phyloP scores from a whole-genome alignment of 768 basidiomycete species.

The Lenzites betulinus region DNA sequence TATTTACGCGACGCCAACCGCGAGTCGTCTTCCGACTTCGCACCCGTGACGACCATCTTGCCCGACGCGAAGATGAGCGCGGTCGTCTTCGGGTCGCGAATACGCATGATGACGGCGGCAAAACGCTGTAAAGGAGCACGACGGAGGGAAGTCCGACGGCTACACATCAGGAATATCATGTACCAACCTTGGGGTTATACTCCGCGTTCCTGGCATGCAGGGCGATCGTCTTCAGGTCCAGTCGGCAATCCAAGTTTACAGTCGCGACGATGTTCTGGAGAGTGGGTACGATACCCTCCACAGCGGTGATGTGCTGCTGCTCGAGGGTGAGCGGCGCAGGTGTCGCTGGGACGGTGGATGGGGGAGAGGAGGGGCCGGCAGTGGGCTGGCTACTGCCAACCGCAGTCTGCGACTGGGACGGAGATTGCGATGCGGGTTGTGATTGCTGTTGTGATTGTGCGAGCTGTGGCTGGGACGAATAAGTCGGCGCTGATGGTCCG shows the following conservation, averaged over 20 bases:
- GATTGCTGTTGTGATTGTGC: constrained; percentile 24
- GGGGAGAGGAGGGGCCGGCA: constrained; percentile 61
- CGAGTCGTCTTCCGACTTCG: constrained; percentile 98
- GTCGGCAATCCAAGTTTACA: constrained; percentile 94
- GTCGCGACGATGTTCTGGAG: constrained; percentile 99
- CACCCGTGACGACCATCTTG: constrained; percentile 99
- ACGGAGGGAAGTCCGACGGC: constrained; percentile 62
- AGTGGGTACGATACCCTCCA: constrained; percentile 98
- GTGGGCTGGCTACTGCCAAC: constrained; percentile 36
- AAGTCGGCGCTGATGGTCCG: constrained; percentile 56
- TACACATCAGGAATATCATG: constrained; percentile 41
- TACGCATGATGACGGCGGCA: constrained; percentile 99
- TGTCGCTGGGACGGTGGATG: constrained; percentile 60
- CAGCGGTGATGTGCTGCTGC: constrained; percentile 94
- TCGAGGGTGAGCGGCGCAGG: constrained; percentile 79
- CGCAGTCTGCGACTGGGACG: constrained; percentile 30
- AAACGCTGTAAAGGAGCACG: constrained; percentile 85
- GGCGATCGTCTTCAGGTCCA: constrained; percentile 98
- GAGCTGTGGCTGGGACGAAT: constrained; percentile 18
- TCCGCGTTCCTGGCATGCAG: constrained; percentile 98
- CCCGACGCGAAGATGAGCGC: constrained; percentile 99
- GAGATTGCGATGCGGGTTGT: constrained; percentile 27
- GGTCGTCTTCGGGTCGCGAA: constrained; percentile 99
- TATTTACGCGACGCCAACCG: constrained; percentile 97
- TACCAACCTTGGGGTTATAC: constrained; percentile 99